phyloP scores from a whole-genome alignment of 176 grass and related monocot genomes.

The Bonia amplexicaulis region DNA sequence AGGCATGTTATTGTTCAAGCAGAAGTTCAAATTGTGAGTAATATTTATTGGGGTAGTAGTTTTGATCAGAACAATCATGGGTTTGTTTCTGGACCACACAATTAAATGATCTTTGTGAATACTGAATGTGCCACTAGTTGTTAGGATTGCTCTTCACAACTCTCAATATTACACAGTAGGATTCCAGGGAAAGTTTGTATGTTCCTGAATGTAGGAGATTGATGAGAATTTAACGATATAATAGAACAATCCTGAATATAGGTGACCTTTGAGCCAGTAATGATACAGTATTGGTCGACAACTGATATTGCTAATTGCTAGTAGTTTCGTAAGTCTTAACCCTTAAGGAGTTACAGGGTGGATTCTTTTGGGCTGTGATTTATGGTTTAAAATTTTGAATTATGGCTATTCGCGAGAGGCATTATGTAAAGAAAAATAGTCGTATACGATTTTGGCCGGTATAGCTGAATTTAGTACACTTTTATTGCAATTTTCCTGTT shows the following conservation, averaged over 20 bases:
- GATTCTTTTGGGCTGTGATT: no score
- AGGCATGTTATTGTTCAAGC: constrained; percentile 27
- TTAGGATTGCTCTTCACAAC: background rate
- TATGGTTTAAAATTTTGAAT: no score
- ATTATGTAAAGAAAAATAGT: no score
- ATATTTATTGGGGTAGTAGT: background rate
- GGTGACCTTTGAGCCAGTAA: background rate
- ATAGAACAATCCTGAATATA: background rate
- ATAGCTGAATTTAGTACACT: no score
- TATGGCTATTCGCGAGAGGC: no score
- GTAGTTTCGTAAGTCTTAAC: background rate
- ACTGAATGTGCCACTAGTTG: background rate
- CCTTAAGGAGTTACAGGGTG: background rate
- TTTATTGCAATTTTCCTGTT: no score
- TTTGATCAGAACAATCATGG: background rate
- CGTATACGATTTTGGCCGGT: no score
- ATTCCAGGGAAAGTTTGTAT: background rate
- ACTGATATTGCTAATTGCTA: background rate
- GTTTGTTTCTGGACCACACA: background rate
- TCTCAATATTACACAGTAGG: background rate
- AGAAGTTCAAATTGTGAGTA: background rate
- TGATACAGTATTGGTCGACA: background rate
- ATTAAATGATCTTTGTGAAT: background rate
- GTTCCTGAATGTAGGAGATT: background rate
- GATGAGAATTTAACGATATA: background rate